Percentiles rank a stretch among this genome's conserved stretches.
These are phyloP conservation scores for Tetraselmis chui DNA, from an alignment of 139 green algal genomes.

Conservation along the genomic window DNA sequence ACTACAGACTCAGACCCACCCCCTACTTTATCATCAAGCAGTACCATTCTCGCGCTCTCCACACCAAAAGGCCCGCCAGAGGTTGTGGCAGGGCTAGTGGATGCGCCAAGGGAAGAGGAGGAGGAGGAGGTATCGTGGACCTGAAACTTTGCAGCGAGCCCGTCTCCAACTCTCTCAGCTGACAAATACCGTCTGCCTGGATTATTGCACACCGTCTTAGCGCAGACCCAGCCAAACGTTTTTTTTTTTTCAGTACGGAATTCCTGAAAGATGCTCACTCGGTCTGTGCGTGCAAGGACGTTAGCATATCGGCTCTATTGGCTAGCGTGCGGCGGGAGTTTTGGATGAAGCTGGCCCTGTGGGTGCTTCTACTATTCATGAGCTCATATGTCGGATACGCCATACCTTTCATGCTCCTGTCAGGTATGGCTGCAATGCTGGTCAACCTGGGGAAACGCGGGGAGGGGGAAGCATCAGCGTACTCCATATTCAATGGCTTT, in stretches of 20 bases:
- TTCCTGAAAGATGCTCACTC: too few relatives aligned
- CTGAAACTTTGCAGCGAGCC: too few relatives aligned
- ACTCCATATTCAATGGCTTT: conserved; percentile 13
- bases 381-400: not conserved
- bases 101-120: not conserved
- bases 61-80: not conserved
- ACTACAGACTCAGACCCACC: not conserved
- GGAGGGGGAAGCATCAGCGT: conserved; percentile 4
- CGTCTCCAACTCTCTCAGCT: too few relatives aligned
- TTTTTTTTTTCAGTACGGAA: too few relatives aligned
- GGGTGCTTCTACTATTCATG: not conserved
- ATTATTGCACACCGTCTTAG: too few relatives aligned
- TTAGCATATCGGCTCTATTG: not conserved
- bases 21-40: not conserved
- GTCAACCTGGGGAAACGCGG: conserved; percentile 5
- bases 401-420: not conserved
- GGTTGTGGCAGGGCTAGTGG: not conserved
- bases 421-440: not conserved
- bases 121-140: not conserved
- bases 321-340: not conserved
- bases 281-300: too few relatives aligned
- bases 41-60: not conserved
- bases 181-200: too few relatives aligned
- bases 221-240: too few relatives aligned
- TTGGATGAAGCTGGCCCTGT: not conserved